Percentiles rank a stretch among this genome's conserved stretches.
Conservation (phyloP, 2,329 filamentous ascomycete genomes). For the Dendryphion nanum region DNA sequence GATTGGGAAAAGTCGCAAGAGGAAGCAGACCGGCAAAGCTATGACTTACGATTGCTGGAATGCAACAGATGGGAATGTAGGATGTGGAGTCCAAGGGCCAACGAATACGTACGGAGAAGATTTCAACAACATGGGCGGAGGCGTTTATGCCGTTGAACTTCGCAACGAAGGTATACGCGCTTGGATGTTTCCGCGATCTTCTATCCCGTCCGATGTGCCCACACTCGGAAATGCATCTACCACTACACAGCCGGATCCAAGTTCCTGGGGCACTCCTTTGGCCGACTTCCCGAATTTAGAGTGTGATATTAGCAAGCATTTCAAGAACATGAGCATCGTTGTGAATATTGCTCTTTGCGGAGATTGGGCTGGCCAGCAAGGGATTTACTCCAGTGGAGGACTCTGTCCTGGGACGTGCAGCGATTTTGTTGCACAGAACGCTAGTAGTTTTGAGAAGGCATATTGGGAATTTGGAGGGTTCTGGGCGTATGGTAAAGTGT, state of each 20-base stretch:
- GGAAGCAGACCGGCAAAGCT: conserved; percentile 44
- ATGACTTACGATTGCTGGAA: conserved; percentile 43
- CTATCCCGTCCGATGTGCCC: conserved; percentile 14
- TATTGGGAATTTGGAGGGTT: conserved; percentile 32
- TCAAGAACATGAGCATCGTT: conserved; percentile 30
- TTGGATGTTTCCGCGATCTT: conserved; percentile 37
- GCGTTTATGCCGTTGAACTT: conserved; percentile 37
- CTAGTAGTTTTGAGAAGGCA: conserved; percentile 17
- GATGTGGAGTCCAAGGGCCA: conserved; percentile 32
- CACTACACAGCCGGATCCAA: conserved; percentile 12
- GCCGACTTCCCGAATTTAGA: conserved; percentile 36
- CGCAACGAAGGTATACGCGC: conserved; percentile 36
- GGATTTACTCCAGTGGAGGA: conserved; percentile 25
- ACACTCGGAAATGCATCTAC: neutral
- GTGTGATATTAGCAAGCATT: conserved; percentile 45
- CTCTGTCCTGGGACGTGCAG: conserved; percentile 43
- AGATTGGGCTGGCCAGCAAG: conserved; percentile 51
- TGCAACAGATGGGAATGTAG: conserved; percentile 21
- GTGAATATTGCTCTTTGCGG: conserved; percentile 54
- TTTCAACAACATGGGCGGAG: conserved; percentile 32
- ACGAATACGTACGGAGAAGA: conserved; percentile 16
- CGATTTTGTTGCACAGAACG: conserved; percentile 17
- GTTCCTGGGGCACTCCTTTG: conserved; percentile 17
- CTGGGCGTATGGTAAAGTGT: conserved; percentile 11
- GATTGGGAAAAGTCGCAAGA: conserved; percentile 11